These are phyloP conservation scores for Debaryomycetaceae sp. DNA, from an alignment of 1,139 yeast species.

Conservation along the genomic window DNA sequence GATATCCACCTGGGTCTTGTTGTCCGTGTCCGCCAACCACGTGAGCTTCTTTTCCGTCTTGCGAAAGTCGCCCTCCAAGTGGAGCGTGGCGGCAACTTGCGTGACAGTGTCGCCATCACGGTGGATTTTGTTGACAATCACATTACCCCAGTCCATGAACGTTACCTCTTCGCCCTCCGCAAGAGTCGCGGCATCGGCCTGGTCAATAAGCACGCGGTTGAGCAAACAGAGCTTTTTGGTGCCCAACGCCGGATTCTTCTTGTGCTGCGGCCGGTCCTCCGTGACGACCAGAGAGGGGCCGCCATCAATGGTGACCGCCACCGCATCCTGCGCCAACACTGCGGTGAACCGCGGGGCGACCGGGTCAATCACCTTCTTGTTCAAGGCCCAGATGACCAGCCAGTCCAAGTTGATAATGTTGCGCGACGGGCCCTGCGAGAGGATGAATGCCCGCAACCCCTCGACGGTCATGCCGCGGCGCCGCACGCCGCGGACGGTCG, in stretches of 20 bases:
- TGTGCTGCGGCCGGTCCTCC: slow-evolving; percentile 85
- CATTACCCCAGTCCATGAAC: slow-evolving; percentile 99
- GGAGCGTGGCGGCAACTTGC: slow-evolving; percentile 66
- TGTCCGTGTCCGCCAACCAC: slow-evolving; percentile 84
- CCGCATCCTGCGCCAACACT: slow-evolving; percentile 49
- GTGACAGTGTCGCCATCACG: slow-evolving; percentile 45
- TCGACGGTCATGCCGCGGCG: slow-evolving; percentile 99
- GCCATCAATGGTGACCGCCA: slow-evolving; percentile 52
- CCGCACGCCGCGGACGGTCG: slow-evolving; percentile 96
- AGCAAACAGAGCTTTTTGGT: slow-evolving; percentile 64
- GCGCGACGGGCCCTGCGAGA: slow-evolving; percentile 94
- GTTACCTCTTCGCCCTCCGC: slow-evolving; percentile 80
- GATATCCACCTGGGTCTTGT: slow-evolving; percentile 60
- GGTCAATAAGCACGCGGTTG: slow-evolving; percentile 65
- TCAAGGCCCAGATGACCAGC: slow-evolving; percentile 94
- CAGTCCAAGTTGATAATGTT: slow-evolving; percentile 94
- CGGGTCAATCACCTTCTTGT: slow-evolving; percentile 94
- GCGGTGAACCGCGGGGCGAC: slow-evolving; percentile 93
- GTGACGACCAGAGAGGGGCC: slow-evolving; percentile 54
- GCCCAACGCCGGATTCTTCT: slow-evolving; percentile 91
- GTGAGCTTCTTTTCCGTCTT: slow-evolving; percentile 92
- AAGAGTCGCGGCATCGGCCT: slow-evolving; percentile 73
- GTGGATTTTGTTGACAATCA: slow-evolving; percentile 61
- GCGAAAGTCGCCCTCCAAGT: slow-evolving; percentile 95
- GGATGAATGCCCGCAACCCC: slow-evolving; percentile 84